These are phyloP conservation scores for Eutrema salsugineum DNA, from an alignment of 441 rosid genomes.

Conservation along the genomic window DNA sequence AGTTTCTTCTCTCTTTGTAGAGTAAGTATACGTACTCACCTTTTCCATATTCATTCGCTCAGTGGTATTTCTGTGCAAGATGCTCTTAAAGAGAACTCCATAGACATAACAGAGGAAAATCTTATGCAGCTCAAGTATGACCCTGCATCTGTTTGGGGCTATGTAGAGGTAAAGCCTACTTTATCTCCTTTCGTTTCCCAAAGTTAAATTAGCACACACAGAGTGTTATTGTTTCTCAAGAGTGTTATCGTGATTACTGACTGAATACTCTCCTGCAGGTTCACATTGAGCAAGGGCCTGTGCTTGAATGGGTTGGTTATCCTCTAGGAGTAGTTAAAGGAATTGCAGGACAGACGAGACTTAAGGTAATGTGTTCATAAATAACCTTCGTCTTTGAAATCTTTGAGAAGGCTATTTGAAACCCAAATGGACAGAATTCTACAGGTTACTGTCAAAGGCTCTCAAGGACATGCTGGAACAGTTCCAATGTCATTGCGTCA, in stretches of 20 bases:
- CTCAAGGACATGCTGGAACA: conserved; percentile 99
- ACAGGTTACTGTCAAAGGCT: conserved; percentile 84
- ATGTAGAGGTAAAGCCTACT: conserved; percentile 61
- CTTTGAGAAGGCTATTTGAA: conserved; percentile 28
- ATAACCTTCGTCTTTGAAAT: background rate
- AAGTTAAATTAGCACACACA: background rate
- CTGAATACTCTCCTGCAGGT: conserved; percentile 41
- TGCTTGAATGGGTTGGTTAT: conserved; percentile 81
- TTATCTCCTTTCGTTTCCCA: background rate
- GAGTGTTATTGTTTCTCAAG: background rate
- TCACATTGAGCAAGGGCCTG: conserved; percentile 99
- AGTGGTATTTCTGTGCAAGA: conserved; percentile 85
- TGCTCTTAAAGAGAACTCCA: conserved; percentile 52
- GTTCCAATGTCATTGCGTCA: conserved; percentile 95
- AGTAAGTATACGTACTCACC: conserved; percentile 32
- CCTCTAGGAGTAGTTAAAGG: conserved; percentile 96
- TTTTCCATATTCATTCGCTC: conserved; percentile 36
- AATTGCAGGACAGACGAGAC: conserved; percentile 90
- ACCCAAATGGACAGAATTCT: conserved; percentile 34
- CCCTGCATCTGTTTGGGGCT: conserved; percentile 79
- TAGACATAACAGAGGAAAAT: conserved; percentile 56
- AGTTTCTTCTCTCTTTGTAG: background rate
- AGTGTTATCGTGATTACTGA: background rate
- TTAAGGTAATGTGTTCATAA: conserved; percentile 51
- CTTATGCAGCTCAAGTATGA: conserved; percentile 70